Evolutionary conservation across 306 rosid species (phyloP).

Genomic region (Gillenia trifoliata): DNA sequence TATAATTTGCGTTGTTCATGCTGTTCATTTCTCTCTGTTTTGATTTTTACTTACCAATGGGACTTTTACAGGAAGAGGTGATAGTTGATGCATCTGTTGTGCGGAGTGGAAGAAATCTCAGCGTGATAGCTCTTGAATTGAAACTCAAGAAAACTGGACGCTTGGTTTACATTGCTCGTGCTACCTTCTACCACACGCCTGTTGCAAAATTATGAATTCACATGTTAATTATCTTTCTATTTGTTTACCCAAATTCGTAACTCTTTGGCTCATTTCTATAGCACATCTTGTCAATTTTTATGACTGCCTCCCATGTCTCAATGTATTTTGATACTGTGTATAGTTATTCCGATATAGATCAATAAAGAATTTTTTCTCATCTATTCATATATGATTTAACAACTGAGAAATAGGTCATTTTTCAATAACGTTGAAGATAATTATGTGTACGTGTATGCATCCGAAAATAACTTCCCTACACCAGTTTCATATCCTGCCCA

Average conservation of each 20-base stretch:
- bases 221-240: not conserved
- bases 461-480: too few relatives aligned
- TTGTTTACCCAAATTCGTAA: not conserved
- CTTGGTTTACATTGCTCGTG: slow-evolving; percentile 51
- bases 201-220: slow-evolving; percentile 42
- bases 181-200: slow-evolving; percentile 55
- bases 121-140: slow-evolving; percentile 52
- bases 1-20: not conserved
- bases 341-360: not conserved
- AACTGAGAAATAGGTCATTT: too few relatives aligned
- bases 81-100: slow-evolving; percentile 52
- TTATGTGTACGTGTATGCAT: not conserved
- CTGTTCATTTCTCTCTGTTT: not conserved
- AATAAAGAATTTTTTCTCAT: not conserved
- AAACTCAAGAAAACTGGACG: slow-evolving; percentile 46
- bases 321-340: not conserved
- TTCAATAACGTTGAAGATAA: not conserved
- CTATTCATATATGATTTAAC: not conserved
- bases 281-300: not conserved
- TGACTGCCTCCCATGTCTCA: not conserved
- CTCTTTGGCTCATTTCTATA: not conserved
- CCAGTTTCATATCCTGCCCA: too few relatives aligned
- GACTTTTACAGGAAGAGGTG: slow-evolving; percentile 58
- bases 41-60: not conserved
- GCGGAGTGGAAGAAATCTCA: slow-evolving; percentile 71